Base-by-base conservation (phyloP, 1,284 basidiomycete species). In the Heterobasidion irregulare region DNA sequence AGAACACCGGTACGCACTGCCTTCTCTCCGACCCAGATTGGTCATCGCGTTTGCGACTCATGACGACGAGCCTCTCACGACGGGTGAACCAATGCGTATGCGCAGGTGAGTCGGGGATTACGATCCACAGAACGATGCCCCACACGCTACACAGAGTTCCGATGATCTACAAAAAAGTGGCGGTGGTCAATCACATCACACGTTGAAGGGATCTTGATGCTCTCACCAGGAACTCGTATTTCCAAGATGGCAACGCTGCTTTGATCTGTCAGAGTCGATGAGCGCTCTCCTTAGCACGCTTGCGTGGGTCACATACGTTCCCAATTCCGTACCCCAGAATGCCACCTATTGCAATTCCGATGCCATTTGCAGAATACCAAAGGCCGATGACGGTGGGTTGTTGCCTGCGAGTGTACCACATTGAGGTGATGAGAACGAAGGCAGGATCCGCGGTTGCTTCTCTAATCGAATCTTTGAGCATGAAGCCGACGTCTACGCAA, bases 381-480 rank as follows among this genome's bases (percentile, higher is more conserved):
- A 66, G 67, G 10, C 69, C 70, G 18, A 74, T 72, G 10, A 72
- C 63, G 2, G 64, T 60, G 9, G 71, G 69, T 51, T 74, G 72
- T 60, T 77, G 72, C 9, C 59, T 58, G 9, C 70, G 65, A 15
- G 72, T 75, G 62, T 77, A 78, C 62, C 71, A 75, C 61, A 68
- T 71, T 18, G 64, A 59, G 19, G 68, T 71, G 32, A 73, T 66
- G 45, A 77, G 65, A 19, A 75, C 59, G 59, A 76, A 76, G 49
- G 63, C 62, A 44, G 64, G 64, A 50, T 65, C 63, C 13, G 63
- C 63, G 65, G 72, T 66, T 12, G 75, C 74, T 59, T 78, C 75
- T 16, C 26, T 26, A 5, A 26, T 26, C 26, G 6, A 26, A 26
- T 26, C 26, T 26, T 5, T 26, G 4, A 26, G 26, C 26, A 26